These are phyloP conservation scores for Carex sylvatica DNA, from an alignment of 202 grass and related monocot species.

Conservation along the genomic window DNA sequence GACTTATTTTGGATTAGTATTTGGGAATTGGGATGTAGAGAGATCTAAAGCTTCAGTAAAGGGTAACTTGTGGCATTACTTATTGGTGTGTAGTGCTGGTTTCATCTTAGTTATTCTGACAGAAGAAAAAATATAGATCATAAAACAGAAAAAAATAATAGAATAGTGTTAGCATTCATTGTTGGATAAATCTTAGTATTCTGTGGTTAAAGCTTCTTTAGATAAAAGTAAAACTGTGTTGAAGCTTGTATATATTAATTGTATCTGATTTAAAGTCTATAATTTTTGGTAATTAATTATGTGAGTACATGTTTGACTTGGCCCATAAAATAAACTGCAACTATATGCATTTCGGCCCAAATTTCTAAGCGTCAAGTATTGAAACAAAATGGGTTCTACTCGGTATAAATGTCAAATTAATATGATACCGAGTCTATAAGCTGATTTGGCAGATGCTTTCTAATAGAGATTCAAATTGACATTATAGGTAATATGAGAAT, in stretches of 20 bases:
- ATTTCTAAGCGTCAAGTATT: no score
- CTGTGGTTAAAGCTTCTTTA: background rate
- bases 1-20: constrained; percentile 55
- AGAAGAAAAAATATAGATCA: no score
- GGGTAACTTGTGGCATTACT: background rate
- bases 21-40: background rate
- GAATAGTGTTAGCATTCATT: no score
- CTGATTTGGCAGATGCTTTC: background rate
- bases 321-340: background rate
- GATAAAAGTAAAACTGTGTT: background rate
- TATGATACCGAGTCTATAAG: background rate
- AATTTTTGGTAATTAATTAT: background rate
- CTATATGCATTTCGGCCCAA: background rate
- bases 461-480: no score
- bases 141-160: no score
- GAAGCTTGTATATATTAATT: background rate
- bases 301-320: no score
- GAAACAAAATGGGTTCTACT: no score
- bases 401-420: background rate
- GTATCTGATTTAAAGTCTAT: background rate
- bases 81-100: background rate
- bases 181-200: background rate
- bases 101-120: no score
- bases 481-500: no score
- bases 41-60: background rate